phyloP scores from a whole-genome alignment of 129 eudicot species.

The Pseudognaphalium luteoalbum region DNA sequence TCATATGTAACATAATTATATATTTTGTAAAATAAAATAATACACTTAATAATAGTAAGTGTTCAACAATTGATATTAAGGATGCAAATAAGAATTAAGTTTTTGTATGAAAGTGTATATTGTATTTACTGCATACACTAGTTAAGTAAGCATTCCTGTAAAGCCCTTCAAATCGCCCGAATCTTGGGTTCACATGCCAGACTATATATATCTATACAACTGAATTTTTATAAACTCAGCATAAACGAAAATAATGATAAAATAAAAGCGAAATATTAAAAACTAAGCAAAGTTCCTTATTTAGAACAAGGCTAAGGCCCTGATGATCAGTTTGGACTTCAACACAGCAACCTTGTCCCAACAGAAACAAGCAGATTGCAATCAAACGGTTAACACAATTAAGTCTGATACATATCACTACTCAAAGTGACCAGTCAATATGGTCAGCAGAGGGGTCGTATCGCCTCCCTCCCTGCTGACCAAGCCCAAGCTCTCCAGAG shows the following conservation, averaged over 20 bases:
- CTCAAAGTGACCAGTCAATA: conserved; percentile 69
- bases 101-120: no score
- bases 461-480: conserved; percentile 66
- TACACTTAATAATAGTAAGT: no score
- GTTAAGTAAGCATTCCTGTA: not conserved
- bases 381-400: conserved; percentile 7
- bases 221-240: not conserved
- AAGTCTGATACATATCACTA: not conserved
- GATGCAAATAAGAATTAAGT: no score
- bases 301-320: conserved; percentile 28
- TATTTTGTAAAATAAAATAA: no score
- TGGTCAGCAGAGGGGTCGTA: conserved; percentile 59
- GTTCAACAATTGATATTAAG: no score
- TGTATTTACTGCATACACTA: no score
- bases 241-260: not conserved
- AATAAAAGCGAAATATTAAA: not conserved
- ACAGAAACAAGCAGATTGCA: conserved; percentile 12
- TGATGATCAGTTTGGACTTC: conserved; percentile 27
- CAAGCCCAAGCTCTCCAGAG: conserved; percentile 53
- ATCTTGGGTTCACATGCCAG: not conserved
- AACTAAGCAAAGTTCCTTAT: conserved; percentile 30
- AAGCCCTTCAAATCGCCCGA: not conserved
- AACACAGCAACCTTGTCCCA: conserved; percentile 23
- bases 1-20: no score
- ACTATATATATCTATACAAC: no score